These are phyloP conservation scores for Kokia cookei DNA, from an alignment of 441 rosid species.

Conservation along the genomic window DNA sequence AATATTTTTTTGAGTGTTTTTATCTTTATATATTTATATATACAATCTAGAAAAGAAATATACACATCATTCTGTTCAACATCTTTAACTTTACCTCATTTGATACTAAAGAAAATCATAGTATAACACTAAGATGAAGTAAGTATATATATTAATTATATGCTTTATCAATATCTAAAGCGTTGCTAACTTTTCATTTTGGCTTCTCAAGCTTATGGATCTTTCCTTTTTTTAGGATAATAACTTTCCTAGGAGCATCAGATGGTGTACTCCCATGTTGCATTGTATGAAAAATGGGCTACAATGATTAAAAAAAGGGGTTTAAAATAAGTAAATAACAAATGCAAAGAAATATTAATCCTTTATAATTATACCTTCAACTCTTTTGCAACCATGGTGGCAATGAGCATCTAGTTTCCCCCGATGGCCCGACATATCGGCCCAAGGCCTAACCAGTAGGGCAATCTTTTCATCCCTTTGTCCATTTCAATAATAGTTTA, in stretches of 20 bases:
- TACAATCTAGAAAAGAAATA: no score
- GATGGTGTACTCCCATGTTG: constrained; percentile 13
- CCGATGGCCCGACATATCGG: constrained; percentile 11
- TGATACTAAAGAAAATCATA: neutral
- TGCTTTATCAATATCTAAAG: neutral
- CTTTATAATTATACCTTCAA: neutral
- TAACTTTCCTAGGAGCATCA: neutral
- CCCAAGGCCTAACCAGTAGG: constrained; percentile 13
- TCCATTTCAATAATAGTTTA: constrained; percentile 23
- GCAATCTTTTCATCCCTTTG: constrained; percentile 9
- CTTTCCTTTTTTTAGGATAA: neutral
- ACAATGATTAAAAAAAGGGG: constrained; percentile 3
- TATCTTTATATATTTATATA: no score
- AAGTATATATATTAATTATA: neutral
- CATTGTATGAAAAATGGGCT: constrained; percentile 19
- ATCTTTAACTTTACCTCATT: no score
- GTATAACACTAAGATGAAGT: neutral
- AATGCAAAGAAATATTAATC: neutral
- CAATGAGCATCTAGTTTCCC: constrained; percentile 3
- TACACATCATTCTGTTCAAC: no score
- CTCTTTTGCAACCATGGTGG: neutral
- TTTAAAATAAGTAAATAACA: constrained; percentile 4
- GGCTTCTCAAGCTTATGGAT: neutral
- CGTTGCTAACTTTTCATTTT: no score
- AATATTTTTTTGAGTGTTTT: no score